A percentile compares a stretch with the other conserved stretches of the same genome.
Evolutionary conservation across 2,329 filamentous ascomycete species (phyloP).

Genomic region (Daldinia sp.): DNA sequence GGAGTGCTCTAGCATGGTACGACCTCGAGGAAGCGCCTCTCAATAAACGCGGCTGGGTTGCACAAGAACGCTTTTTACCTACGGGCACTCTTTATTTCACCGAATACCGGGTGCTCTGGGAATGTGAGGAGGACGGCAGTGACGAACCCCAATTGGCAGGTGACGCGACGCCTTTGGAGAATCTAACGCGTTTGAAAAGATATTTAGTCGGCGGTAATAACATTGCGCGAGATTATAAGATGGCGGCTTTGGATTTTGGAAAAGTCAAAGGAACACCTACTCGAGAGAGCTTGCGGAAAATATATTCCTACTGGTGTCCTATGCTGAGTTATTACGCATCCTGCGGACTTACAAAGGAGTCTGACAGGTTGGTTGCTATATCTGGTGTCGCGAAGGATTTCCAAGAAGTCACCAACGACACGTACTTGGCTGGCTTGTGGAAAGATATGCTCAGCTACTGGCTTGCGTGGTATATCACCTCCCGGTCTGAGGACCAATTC

Average conservation of each 20-base stretch:
- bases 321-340: neutral
- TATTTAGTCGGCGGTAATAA: no score
- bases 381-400: constrained; percentile 10
- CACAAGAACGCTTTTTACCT: neutral
- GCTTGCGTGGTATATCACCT: neutral
- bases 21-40: neutral
- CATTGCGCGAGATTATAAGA: no score
- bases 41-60: neutral
- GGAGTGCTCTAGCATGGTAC: neutral
- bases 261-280: neutral
- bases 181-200: no score
- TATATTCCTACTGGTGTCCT: neutral
- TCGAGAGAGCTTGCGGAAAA: neutral
- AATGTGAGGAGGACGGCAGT: neutral
- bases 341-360: constrained; percentile 6
- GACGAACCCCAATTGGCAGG: no score
- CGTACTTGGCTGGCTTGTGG: constrained; percentile 15
- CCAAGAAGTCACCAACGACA: constrained; percentile 2
- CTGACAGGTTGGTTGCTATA: constrained; percentile 11
- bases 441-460: neutral
- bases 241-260: neutral
- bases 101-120: neutral
- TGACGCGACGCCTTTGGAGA: no score
- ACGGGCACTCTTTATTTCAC: neutral
- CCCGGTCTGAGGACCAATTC: neutral